Base-by-base conservation (phyloP, 1,284 basidiomycete species). In the Cryptococcus depauperatus region DNA sequence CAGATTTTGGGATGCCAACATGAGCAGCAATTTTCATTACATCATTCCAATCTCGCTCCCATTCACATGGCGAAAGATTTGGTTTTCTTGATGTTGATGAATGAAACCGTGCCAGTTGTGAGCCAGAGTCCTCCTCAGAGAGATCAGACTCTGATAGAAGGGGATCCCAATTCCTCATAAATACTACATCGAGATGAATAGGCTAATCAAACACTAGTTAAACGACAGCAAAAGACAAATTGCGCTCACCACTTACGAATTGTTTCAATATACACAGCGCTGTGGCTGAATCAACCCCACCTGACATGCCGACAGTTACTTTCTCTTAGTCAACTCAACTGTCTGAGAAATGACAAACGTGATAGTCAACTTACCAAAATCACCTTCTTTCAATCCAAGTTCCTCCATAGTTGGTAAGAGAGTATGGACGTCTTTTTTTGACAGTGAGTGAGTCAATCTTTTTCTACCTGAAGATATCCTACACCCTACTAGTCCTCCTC, bases 31-130 rank as follows among this genome's bases (percentile, higher is more conserved):
- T 85, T 7, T 74, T 72, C 57, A 83, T 81, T 1, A 96, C 92
- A 60, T 93, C 87, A 46, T 84, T 78, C 86, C 87, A 97, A 59
- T 97, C 92, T 46, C 81, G 83, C 69, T 96, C 84, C 93, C 93
- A 97, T 61, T 88, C 84, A 63, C 93, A 96, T 0, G 88, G 87
- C 76, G 77, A 34, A 77, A 84, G 35, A 75, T 79, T 69, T 83
- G 84, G 58, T 83, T 79, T 22, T 45, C 26, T 29, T 22, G 44
- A 43, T 28, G 23, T 9, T 18, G 45, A 43, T 4, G 43, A 22
- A 16, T 29, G 27, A 11, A 76, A 14, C 77, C 81, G 57, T 82
- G 57, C 41, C 7, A 52, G 44, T 16, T 50, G 44, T 37, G 34
- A 48, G 22, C 42, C 32, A 9, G 40, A 28, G 7, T 38, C 11